Evolutionary conservation across 257 asterid genomes (phyloP).

Genomic region (Solanum chmielewskii): DNA sequence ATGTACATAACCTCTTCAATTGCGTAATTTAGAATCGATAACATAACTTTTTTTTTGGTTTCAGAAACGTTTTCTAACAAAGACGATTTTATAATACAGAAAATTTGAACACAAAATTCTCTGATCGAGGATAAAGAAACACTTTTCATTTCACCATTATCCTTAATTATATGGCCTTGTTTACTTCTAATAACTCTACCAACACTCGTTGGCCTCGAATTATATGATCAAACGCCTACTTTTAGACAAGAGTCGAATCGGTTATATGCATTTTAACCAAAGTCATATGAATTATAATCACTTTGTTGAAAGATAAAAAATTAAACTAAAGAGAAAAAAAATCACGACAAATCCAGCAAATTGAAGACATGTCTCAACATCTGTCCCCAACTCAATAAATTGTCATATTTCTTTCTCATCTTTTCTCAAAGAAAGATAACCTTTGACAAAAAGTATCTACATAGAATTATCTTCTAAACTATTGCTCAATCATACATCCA

Average conservation of each 20-base stretch:
- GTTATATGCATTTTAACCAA: background rate
- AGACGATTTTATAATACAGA: too few species aligned
- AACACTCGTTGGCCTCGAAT: background rate
- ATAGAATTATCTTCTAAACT: background rate
- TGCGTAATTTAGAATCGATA: too few species aligned
- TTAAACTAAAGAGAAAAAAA: background rate
- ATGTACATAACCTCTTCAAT: background rate
- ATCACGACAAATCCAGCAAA: background rate
- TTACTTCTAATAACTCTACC: background rate
- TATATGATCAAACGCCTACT: background rate
- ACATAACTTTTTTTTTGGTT: background rate
- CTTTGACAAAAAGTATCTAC: background rate
- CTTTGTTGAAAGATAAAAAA: background rate
- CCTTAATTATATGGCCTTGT: background rate
- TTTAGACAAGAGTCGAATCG: background rate
- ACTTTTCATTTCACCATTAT: background rate
- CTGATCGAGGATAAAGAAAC: too few species aligned
- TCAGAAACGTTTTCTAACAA: rapidly evolving
- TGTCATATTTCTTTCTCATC: background rate
- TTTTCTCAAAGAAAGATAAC: background rate
- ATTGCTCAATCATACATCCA: background rate
- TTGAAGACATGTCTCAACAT: background rate
- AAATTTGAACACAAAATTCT: too few species aligned
- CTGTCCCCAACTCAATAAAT: background rate
- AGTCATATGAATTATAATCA: background rate